Percentiles rank a stretch among this genome's conserved stretches.
These are phyloP conservation scores for Pholiota adiposa DNA, from an alignment of 1,284 basidiomycete genomes.

Conservation along the genomic window DNA sequence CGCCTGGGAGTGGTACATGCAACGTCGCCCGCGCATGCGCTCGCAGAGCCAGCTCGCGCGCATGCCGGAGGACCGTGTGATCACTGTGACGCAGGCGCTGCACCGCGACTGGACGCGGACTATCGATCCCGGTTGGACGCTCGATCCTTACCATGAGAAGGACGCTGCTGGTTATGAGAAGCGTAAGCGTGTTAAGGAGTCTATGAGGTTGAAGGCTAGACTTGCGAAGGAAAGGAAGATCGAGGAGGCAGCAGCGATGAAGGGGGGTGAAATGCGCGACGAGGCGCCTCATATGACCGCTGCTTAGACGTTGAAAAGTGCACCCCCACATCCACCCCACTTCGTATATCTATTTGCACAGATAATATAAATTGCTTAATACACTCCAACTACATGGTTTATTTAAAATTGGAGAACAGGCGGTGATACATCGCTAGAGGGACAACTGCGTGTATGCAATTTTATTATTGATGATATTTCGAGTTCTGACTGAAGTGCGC, in stretches of 20 bases:
- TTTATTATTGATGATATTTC: too few relatives aligned
- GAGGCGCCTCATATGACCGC: not conserved
- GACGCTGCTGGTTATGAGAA: not conserved
- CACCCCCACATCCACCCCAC: not conserved
- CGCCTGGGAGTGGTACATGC: slow-evolving; percentile 93
- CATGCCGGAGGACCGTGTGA: slow-evolving; percentile 67
- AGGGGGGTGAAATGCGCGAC: not conserved
- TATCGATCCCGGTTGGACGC: slow-evolving; percentile 11
- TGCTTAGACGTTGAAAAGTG: not conserved
- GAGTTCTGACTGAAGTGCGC: too few relatives aligned
- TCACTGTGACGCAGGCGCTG: slow-evolving; percentile 29
- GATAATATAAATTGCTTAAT: not conserved
- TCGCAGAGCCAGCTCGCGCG: slow-evolving; percentile 68
- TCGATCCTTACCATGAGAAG: slow-evolving; percentile 6
- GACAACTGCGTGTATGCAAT: too few relatives aligned
- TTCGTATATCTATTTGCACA: not conserved
- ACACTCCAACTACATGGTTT: too few relatives aligned
- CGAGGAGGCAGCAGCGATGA: not conserved
- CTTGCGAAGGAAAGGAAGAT: not conserved
- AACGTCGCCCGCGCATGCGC: slow-evolving; percentile 72
- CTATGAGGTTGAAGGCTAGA: not conserved
- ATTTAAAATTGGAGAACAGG: too few relatives aligned
- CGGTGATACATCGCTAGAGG: too few relatives aligned
- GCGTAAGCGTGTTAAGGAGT: not conserved
- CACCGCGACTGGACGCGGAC: slow-evolving; percentile 22